Base-by-base conservation (phyloP, 192 early-diverging fungal species). In the Thamnidium elegans region DNA sequence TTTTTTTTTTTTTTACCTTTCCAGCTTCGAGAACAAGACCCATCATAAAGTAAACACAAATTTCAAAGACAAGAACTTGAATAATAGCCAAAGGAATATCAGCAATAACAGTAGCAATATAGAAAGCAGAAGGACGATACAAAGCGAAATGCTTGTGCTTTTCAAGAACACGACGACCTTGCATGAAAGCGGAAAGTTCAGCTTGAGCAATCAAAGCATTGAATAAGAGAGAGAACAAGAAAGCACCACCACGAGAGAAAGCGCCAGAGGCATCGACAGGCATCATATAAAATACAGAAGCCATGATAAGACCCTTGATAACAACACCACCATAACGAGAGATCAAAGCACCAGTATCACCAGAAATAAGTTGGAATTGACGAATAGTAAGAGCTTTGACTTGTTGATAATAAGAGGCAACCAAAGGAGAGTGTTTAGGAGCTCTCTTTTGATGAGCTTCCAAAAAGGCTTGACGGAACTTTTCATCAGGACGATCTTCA, bases 201-300 rank as follows among this genome's bases (percentile, higher is more conserved):
- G 86, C 75, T 60, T 89, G 77, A 47, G 86, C 84, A 19, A 83
- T 79, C 32, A 90, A 76, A 60, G 84, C 79, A 73, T 85, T 86
- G 78, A 89, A 90, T 55, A 90, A 64, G 2, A 89, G 78, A 31
- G 79, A 86, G 68, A 87, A 90, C 74, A 89, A 89, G 15, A 92
- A 67, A 20, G 81, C 79, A 66, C 87, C 86, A 59, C 90, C 88
- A 50, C 90, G 84, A 23, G 87, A 81, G 74, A 89, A 89, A 50
- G 88, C 85, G 20, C 89, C 91, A 2, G 62, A 50, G 44, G 78
- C 72, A 39, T 73, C 73, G 32, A 58, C 45, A 1, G 87, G 85
- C 63, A 94, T 74, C 20, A 75, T 62, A 30, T 82, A 84, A 72
- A 87, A 91, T 10, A 87, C 80, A 15, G 86, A 86, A 31, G 87